Evolutionary conservation across 257 asterid species (phyloP).

Genomic region (Solanum megistacrolobum): DNA sequence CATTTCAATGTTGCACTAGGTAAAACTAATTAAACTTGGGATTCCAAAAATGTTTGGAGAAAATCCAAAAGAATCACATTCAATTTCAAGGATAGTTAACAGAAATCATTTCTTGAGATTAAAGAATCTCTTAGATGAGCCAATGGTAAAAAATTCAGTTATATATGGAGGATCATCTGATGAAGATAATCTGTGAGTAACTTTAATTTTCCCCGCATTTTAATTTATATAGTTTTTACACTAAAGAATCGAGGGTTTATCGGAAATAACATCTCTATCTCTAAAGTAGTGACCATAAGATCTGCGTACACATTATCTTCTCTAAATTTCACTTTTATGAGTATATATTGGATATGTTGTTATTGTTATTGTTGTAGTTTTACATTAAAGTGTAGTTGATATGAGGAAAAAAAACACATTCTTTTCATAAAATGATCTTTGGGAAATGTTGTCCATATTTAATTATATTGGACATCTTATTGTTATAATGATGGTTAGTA

Average conservation of each 20-base stretch:
- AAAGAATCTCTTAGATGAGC: conserved; percentile 36
- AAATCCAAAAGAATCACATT: conserved; percentile 31
- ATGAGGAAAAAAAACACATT: neutral
- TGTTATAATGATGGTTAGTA: neutral
- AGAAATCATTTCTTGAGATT: conserved; percentile 41
- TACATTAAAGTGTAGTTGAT: neutral
- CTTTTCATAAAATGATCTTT: neutral
- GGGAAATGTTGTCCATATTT: neutral
- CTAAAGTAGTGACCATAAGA: neutral
- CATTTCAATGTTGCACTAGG: conserved; percentile 21
- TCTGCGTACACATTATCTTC: too few relatives aligned
- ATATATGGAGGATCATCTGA: conserved; percentile 58
- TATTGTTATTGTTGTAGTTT: neutral
- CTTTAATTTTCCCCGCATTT: neutral
- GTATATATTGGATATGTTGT: too few relatives aligned
- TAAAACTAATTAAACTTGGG: conserved; percentile 31
- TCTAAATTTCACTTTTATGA: too few relatives aligned
- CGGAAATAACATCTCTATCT: too few relatives aligned
- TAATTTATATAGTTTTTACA: neutral
- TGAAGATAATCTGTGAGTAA: conserved; percentile 50
- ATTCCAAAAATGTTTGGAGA: conserved; percentile 44
- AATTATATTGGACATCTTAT: too few relatives aligned
- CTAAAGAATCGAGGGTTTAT: neutral
- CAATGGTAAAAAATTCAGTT: conserved; percentile 31
- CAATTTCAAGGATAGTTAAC: conserved; percentile 45